Evolutionary conservation across 2,329 filamentous ascomycete genomes (phyloP).

Genomic region (Pseudopyricularia cyperi): DNA sequence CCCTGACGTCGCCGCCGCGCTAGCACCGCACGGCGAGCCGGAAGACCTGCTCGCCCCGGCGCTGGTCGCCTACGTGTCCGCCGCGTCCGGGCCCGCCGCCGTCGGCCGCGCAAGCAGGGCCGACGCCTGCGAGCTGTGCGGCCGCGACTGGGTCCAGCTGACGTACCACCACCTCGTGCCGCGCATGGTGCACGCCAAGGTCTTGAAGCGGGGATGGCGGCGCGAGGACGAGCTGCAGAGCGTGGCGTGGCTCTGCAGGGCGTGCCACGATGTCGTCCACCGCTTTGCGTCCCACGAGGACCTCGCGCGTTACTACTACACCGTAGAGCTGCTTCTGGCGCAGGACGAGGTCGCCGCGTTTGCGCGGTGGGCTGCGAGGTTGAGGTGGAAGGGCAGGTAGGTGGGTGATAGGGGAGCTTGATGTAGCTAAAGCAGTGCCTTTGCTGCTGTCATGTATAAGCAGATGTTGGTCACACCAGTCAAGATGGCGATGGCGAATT

Average conservation of each 20-base stretch:
- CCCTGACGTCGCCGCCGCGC: slow-evolving; percentile 49
- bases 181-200: slow-evolving; percentile 63
- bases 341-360: slow-evolving; percentile 61
- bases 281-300: slow-evolving; percentile 63
- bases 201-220: slow-evolving; percentile 68
- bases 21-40: slow-evolving; percentile 45
- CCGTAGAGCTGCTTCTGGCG: slow-evolving; percentile 54
- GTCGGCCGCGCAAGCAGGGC: slow-evolving; percentile 36
- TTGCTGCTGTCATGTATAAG: too few relatives aligned
- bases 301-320: slow-evolving; percentile 59
- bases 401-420: not conserved
- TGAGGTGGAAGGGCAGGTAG: slow-evolving; percentile 56
- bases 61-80: slow-evolving; percentile 47
- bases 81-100: slow-evolving; percentile 50
- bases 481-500: too few relatives aligned
- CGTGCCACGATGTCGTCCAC: slow-evolving; percentile 77
- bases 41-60: slow-evolving; percentile 49
- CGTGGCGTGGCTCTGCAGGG: slow-evolving; percentile 76
- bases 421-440: not conserved
- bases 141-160: slow-evolving; percentile 58
- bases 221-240: slow-evolving; percentile 60
- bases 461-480: too few relatives aligned
- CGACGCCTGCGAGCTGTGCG: slow-evolving; percentile 62
- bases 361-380: slow-evolving; percentile 57
- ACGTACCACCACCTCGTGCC: slow-evolving; percentile 83